Evolutionary conservation across 257 asterid species (phyloP).

Genomic region (Knoxia roxburghii): DNA sequence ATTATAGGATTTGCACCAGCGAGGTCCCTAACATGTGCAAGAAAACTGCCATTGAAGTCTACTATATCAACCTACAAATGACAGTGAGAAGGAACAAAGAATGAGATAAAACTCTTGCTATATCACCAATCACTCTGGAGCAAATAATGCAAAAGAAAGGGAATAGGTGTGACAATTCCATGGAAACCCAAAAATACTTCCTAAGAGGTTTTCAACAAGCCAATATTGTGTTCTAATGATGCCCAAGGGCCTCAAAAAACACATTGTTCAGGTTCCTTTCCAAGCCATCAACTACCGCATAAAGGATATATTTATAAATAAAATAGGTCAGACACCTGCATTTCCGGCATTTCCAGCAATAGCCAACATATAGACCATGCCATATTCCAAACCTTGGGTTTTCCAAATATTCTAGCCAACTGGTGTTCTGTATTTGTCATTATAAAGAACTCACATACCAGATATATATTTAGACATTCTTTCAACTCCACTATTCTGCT

Average conservation of each 20-base stretch:
- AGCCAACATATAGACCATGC: neutral
- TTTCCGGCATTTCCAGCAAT: conserved; percentile 2
- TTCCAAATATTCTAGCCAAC: neutral
- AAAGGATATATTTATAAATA: neutral
- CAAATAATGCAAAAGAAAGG: conserved; percentile 4
- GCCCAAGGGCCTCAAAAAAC: neutral
- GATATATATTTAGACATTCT: neutral
- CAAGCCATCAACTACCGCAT: neutral
- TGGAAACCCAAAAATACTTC: too few species aligned
- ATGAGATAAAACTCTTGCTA: conserved; percentile 8
- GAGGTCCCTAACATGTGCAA: conserved; percentile 80
- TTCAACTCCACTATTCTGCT: neutral
- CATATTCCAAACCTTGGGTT: neutral
- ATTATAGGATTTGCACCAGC: conserved; percentile 96
- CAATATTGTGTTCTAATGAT: neutral
- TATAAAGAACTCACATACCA: neutral
- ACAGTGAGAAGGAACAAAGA: conserved; percentile 6
- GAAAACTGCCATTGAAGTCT: conserved; percentile 94
- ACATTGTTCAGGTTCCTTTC: neutral
- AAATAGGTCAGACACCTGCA: too few species aligned
- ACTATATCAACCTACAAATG: conserved; percentile 79
- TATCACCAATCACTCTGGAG: neutral
- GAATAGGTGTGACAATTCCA: neutral
- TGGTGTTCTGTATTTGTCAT: neutral
- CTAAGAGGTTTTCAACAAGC: neutral